These are phyloP conservation scores for Alternaria arbusti DNA, from an alignment of 2,329 filamentous ascomycete species.

Conservation along the genomic window DNA sequence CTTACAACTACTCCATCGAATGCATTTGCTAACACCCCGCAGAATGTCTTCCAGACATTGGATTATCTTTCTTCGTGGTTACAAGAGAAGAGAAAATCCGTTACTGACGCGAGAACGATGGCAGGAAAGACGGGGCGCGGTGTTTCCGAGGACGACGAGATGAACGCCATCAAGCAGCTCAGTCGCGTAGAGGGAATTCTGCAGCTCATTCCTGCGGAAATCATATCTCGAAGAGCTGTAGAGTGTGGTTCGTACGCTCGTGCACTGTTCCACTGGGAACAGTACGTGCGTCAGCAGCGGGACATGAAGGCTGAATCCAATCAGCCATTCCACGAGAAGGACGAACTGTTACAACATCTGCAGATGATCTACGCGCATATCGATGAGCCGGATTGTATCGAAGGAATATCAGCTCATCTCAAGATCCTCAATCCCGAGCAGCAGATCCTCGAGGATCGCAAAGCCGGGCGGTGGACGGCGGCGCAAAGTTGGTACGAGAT, in stretches of 20 bases:
- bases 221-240: conserved; percentile 83
- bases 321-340: conserved; percentile 59
- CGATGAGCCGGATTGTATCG: conserved; percentile 94
- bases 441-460: conserved; percentile 89
- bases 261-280: conserved; percentile 93
- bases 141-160: conserved; percentile 57
- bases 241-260: conserved; percentile 92
- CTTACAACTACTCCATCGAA: not conserved
- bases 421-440: conserved; percentile 90
- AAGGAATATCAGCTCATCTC: conserved; percentile 89
- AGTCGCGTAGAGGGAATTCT: conserved; percentile 76
- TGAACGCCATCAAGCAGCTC: conserved; percentile 61
- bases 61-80: conserved; percentile 94
- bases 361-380: conserved; percentile 97
- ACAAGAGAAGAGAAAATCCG: conserved; percentile 71
- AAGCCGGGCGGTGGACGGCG: conserved; percentile 90
- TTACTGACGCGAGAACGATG: conserved; percentile 49
- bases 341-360: conserved; percentile 75
- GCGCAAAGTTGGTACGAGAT: conserved; percentile 99
- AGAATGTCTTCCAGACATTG: conserved; percentile 87
- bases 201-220: conserved; percentile 69
- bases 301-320: conserved; percentile 53
- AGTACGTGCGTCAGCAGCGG: conserved; percentile 72
- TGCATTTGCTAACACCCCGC: conserved; percentile 26
- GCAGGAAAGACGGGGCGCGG: conserved; percentile 54